phyloP scores from a whole-genome alignment of 2,329 filamentous ascomycete species.

The Aspergillus quadricinctus region DNA sequence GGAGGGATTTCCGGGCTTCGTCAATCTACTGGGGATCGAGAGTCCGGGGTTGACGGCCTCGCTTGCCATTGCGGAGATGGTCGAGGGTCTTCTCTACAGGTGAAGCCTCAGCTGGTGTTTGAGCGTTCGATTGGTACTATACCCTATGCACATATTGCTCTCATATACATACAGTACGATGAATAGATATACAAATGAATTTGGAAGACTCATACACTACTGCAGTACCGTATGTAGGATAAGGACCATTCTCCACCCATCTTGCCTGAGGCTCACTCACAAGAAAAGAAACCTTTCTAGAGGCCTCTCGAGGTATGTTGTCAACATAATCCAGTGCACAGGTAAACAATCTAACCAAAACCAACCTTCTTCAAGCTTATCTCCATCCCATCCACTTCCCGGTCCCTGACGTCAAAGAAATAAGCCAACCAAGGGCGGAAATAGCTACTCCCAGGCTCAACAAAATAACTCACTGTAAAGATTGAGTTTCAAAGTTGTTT shows the following conservation, averaged over 20 bases:
- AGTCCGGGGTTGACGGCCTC: slow-evolving; percentile 85
- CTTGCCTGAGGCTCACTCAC: too few relatives aligned
- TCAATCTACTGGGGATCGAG: slow-evolving; percentile 90
- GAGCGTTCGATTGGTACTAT: background rate
- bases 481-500: background rate
- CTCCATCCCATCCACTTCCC: background rate
- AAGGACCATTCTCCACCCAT: background rate
- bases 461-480: background rate
- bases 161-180: background rate
- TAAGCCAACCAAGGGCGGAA: background rate
- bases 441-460: background rate
- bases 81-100: slow-evolving; percentile 54
- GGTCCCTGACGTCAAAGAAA: background rate
- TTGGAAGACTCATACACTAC: background rate
- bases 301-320: too few relatives aligned
- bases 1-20: slow-evolving; percentile 73
- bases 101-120: background rate
- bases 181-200: background rate
- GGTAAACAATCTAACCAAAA: background rate
- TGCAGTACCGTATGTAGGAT: background rate
- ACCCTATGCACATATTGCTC: background rate
- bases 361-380: background rate
- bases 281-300: too few relatives aligned
- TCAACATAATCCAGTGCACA: too few relatives aligned
- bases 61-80: slow-evolving; percentile 78